Evolutionary conservation across 192 early-diverging fungal species (phyloP), one percentile per base, ranked within the genome.

Genomic region (Coemansia aciculifera): DNA sequence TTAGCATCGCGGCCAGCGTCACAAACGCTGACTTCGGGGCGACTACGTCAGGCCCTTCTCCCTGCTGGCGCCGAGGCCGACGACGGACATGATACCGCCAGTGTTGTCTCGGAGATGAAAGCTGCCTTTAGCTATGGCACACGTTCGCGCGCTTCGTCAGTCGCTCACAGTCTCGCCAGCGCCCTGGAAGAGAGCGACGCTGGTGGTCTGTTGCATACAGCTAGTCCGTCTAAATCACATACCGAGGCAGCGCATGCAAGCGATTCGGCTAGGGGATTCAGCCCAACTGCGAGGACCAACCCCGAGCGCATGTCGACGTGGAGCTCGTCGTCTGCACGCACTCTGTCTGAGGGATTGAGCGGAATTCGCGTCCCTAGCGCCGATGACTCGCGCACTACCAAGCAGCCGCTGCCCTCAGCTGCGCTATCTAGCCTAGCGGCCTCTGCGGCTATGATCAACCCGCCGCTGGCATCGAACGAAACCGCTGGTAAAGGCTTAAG

Each of bases 251-350:
- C 67, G 10, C 19, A 5, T 7, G 34, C 37, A 37, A 19, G 69
- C 49, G 64, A 68, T 29, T 49, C 67, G 52, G 42, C 38, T 17
- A 42, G 67, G 24, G 59, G 71, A 51, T 51, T 43, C 27, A 57
- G 54, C 59, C 62, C 65, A 13, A 71, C 62, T 67, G 44, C 40
- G 7, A 59, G 71, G 21, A 66, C 49, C 42, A 78, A 73, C 64
- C 66, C 75, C 0, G 79, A 73, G 54, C 68, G 80, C 13, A 74
- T 83, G 80, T 83, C 80, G 34, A 83, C 80, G 13, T 83, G 80
- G 80, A 83, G 80, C 60, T 67, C 80, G 1, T 83, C 80, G 5
- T 83, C 80, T 5, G 75, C 68, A 0, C 65, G 69, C 29, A 83
- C 80, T 10, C 63, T 83, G 9, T 61, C 80, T 2, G 77, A 78